phyloP scores from a whole-genome alignment of 768 basidiomycete genomes.

The Lactarius tabidus region DNA sequence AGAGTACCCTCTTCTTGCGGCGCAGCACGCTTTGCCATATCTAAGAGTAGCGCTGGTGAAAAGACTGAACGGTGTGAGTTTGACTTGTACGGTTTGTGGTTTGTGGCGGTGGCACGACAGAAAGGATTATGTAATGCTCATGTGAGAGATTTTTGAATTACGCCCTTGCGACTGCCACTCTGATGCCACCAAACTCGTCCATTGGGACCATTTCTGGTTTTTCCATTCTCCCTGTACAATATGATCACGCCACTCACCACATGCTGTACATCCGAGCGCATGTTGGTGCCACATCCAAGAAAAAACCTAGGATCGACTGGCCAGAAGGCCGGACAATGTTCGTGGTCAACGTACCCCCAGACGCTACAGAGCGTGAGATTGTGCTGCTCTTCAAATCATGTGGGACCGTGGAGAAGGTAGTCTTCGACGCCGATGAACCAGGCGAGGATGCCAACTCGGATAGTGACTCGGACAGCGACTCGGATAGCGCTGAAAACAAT shows the following conservation, averaged over 20 bases:
- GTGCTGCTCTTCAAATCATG: conserved; percentile 69
- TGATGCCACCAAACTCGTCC: conserved; percentile 5
- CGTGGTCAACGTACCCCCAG: conserved; percentile 84
- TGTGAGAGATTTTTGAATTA: neutral
- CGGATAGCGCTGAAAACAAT: conserved; percentile 28
- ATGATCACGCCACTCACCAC: conserved; percentile 49
- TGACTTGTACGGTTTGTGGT: too few species aligned
- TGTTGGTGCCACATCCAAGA: conserved; percentile 34
- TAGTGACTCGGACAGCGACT: conserved; percentile 31
- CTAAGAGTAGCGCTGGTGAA: neutral
- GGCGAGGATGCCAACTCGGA: conserved; percentile 37
- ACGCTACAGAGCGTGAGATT: conserved; percentile 79
- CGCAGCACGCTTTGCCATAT: conserved; percentile 70
- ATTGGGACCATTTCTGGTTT: conserved; percentile 41
- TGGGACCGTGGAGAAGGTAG: conserved; percentile 73
- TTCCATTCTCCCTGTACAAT: conserved; percentile 42
- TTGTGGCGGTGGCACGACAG: neutral
- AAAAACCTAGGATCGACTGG: conserved; percentile 37
- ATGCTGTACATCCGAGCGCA: conserved; percentile 77
- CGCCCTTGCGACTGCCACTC: neutral
- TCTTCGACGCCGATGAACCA: conserved; percentile 51
- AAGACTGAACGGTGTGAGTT: neutral
- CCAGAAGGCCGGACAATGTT: conserved; percentile 75
- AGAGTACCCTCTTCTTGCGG: conserved; percentile 52
- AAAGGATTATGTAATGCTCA: neutral